Percentiles rank a stretch among this genome's conserved stretches.
Evolutionary conservation across 2,329 filamentous ascomycete species (phyloP).

Genomic region (Colletotrichum shisoi): DNA sequence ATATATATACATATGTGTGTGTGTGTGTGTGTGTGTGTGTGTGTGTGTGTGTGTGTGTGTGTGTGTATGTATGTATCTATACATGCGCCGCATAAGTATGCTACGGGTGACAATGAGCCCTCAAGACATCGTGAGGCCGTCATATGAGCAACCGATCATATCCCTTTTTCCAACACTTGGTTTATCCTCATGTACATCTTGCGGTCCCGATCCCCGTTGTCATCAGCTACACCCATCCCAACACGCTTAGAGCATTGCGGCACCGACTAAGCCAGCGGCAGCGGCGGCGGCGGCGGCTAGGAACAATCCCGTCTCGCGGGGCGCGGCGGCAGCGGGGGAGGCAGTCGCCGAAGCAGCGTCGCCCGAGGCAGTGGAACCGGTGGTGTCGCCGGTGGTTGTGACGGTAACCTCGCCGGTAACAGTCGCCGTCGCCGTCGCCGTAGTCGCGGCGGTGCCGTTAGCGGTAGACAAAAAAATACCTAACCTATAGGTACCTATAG

Average conservation of each 20-base stretch:
- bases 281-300: conserved; percentile 29
- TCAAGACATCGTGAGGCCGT: background rate
- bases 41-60: too few relatives aligned
- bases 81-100: too few relatives aligned
- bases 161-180: background rate
- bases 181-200: background rate
- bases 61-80: background rate
- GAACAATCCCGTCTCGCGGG: conserved; percentile 35
- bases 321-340: conserved; percentile 7
- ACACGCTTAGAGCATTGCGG: conserved; percentile 18
- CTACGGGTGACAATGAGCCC: background rate
- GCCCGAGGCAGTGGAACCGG: background rate
- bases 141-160: background rate
- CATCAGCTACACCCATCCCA: background rate
- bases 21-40: too few relatives aligned
- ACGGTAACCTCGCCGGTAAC: background rate
- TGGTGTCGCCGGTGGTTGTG: background rate
- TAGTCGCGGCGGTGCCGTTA: background rate
- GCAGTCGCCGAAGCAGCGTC: conserved; percentile 17
- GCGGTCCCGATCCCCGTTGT: too few relatives aligned
- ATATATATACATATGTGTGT: background rate
- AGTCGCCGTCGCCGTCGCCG: conserved; percentile 3
- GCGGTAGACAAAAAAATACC: too few relatives aligned
- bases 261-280: conserved; percentile 28
- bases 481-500: too few relatives aligned